phyloP scores from a whole-genome alignment of 345 rosid genomes.

The Bretschneidera sinensis region DNA sequence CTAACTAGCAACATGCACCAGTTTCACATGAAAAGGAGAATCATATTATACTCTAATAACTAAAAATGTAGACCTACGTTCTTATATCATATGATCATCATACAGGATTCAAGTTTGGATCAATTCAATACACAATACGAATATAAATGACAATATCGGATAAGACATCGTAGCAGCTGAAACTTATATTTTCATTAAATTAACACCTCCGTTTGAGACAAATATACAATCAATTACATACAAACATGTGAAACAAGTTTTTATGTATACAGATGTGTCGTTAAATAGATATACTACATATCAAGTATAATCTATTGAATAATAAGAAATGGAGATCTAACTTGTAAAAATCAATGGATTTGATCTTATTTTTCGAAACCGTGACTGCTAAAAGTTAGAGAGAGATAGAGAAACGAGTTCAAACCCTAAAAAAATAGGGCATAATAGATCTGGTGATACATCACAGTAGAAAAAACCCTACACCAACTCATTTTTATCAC shows the following conservation, averaged over 20 bases:
- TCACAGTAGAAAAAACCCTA: no score
- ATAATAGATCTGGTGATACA: constrained; percentile 16
- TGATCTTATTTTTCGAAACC: constrained; percentile 59
- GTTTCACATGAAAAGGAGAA: no score
- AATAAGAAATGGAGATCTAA: constrained; percentile 20
- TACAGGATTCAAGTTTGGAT: no score
- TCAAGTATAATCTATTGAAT: not conserved
- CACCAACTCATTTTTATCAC: no score
- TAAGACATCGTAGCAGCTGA: not conserved
- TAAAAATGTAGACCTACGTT: no score
- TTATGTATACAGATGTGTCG: not conserved
- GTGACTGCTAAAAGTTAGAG: constrained; percentile 26
- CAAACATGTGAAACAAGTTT: not conserved
- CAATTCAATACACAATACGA: no score
- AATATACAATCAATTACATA: constrained; percentile 9
- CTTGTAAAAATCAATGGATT: constrained; percentile 75
- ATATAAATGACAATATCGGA: no score
- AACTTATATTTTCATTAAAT: constrained; percentile 11
- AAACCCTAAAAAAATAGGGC: constrained; percentile 15
- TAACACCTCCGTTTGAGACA: constrained; percentile 10
- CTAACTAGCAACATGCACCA: no score
- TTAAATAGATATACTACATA: not conserved
- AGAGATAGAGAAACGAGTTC: not conserved
- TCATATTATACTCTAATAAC: no score
- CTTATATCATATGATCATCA: no score